phyloP scores from a whole-genome alignment of 768 basidiomycete species.

The Podaxis sp. region DNA sequence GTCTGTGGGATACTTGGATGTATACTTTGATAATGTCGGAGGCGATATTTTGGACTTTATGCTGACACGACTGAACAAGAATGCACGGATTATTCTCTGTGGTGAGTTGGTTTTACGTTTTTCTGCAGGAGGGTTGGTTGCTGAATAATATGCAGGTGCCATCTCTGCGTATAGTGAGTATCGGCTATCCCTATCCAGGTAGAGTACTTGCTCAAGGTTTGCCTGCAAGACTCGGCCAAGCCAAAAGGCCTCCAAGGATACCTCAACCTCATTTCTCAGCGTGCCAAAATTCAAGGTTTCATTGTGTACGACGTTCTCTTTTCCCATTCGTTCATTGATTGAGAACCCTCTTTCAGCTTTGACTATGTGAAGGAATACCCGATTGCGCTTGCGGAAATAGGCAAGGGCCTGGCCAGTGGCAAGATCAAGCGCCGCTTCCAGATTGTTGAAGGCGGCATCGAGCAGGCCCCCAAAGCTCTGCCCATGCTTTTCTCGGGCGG shows the following conservation, averaged over 20 bases:
- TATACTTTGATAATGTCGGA: constrained; percentile 83
- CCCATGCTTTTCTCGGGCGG: constrained; percentile 72
- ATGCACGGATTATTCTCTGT: constrained; percentile 79
- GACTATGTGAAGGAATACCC: constrained; percentile 70
- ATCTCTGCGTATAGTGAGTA: constrained; percentile 81
- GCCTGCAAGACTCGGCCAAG: constrained; percentile 46
- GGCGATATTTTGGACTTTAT: constrained; percentile 81
- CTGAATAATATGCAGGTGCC: constrained; percentile 48
- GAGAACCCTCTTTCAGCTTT: constrained; percentile 42
- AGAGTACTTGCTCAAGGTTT: not conserved
- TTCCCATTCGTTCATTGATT: not conserved
- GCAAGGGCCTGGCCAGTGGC: constrained; percentile 59
- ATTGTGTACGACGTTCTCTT: constrained; percentile 53
- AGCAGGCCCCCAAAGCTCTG: constrained; percentile 70
- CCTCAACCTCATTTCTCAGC: constrained; percentile 66
- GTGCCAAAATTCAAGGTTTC: constrained; percentile 84
- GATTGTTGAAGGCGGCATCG: constrained; percentile 68
- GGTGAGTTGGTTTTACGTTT: constrained; percentile 45
- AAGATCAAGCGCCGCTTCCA: constrained; percentile 82
- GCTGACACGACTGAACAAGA: constrained; percentile 70
- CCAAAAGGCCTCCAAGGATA: constrained; percentile 72
- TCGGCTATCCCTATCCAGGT: not conserved
- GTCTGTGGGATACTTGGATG: constrained; percentile 75
- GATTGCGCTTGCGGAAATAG: constrained; percentile 57
- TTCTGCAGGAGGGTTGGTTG: not conserved